Percentiles rank a stretch among this genome's conserved stretches.
These are phyloP conservation scores for Torulaspora maleeae DNA, from an alignment of 805 yeast species.

Conservation along the genomic window DNA sequence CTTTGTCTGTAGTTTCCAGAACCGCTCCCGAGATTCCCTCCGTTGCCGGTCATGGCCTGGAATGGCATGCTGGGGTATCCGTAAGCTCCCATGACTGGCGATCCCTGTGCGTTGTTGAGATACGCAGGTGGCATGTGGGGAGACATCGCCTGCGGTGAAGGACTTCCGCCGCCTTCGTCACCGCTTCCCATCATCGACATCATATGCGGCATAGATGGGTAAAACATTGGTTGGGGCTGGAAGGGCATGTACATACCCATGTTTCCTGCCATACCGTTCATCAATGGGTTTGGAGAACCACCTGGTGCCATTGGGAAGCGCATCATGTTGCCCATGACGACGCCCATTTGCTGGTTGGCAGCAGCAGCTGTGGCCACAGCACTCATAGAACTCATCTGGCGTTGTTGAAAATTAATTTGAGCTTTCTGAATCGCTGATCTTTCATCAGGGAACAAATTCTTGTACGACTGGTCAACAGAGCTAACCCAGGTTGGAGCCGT, in stretches of 20 bases:
- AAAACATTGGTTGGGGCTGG: constrained; percentile 35
- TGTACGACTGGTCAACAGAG: constrained; percentile 54
- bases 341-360: constrained; percentile 26
- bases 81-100: constrained; percentile 20
- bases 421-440: constrained; percentile 29
- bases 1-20: constrained; percentile 21
- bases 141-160: constrained; percentile 27
- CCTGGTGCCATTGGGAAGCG: constrained; percentile 30
- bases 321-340: constrained; percentile 32
- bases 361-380: constrained; percentile 19
- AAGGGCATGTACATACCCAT: constrained; percentile 35
- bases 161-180: constrained; percentile 19
- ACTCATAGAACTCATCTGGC: constrained; percentile 30
- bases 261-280: constrained; percentile 23
- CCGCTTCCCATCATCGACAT: constrained; percentile 28
- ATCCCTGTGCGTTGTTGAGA: constrained; percentile 22
- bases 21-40: constrained; percentile 10
- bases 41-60: constrained; percentile 24
- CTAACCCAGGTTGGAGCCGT: constrained; percentile 77
- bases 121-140: constrained; percentile 30
- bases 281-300: constrained; percentile 25
- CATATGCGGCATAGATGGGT: constrained; percentile 34
- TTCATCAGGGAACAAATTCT: constrained; percentile 45
- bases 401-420: constrained; percentile 32
- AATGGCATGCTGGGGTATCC: constrained; percentile 32